Base-by-base conservation (phyloP, 805 yeast species). In the Nakazawaea laoshanensis region DNA sequence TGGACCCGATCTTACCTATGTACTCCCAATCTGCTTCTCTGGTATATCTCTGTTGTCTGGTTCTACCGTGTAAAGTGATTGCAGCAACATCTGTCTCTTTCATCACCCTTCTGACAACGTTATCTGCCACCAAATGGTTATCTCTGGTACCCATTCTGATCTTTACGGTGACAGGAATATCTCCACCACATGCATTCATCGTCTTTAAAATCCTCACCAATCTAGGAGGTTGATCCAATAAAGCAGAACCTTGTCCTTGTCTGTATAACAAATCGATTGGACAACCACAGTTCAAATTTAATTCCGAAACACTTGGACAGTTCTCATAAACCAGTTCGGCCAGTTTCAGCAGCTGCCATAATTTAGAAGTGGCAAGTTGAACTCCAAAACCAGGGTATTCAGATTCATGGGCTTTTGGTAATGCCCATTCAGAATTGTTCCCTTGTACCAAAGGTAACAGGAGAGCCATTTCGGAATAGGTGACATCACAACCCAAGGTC, bases 401-500 rank as follows among this genome's bases (percentile, higher is more conserved):
- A 2, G 75, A 59, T 14, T 59, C 52, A 53, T 92, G 96, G 4
- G 95, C 92, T 48, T 88, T 83, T 14, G 95, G 86, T 29, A 92
- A 64, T 0, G 99, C 99, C 99, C 99, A 92, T 55, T 92, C 99
- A 2, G 94, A 74, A 52, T 86, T 86, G 12, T 80, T 70, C 19
- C 96, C 98, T 52, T 85, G 95, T 17, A 92, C 60, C 33, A 92
- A 61, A 1, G 97, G 96, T 32, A 84, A 60, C 2, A 83, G 63
- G 23, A 92, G 64, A 0, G 97, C 96, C 98, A 92, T 92, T 59
- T 92, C 99, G 24, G 88, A 72, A 52, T 84, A 92, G 0, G 98
- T 92, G 12, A 87, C 70, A 47, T 92, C 96, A 9, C 95, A 95
- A 12, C 96, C 96, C 21, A 86, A 56, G 1, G 79, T 68, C 48